Conservation (phyloP, 164 flowering plant species). For the Cinnamomum micranthum region DNA sequence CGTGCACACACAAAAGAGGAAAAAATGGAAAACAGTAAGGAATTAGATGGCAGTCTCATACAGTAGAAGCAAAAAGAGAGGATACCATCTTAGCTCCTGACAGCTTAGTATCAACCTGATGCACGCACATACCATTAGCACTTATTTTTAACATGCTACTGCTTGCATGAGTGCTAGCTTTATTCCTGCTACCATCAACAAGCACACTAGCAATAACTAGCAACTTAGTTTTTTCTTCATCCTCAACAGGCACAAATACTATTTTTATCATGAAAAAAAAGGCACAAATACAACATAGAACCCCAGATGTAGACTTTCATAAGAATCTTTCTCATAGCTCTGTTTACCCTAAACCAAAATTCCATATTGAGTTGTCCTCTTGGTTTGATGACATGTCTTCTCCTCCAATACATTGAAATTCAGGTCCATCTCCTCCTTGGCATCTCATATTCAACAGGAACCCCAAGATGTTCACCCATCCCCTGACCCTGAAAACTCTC, state of each 20-base stretch:
- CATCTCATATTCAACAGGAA: not conserved
- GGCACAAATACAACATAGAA: not conserved
- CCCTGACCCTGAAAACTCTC: not conserved
- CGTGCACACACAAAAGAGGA: too few species aligned
- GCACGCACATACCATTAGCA: not conserved
- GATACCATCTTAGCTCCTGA: too few species aligned
- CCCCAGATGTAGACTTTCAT: not conserved
- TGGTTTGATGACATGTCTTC: not conserved
- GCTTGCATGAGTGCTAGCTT: not conserved
- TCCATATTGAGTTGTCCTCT: not conserved
- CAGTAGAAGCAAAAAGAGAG: not conserved
- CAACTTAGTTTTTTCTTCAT: not conserved
- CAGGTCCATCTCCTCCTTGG: constrained; percentile 1
- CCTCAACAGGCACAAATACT: not conserved
- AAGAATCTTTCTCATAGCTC: not conserved
- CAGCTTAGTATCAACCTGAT: not conserved
- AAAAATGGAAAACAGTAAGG: not conserved
- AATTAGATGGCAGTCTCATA: not conserved
- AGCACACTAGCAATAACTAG: not conserved
- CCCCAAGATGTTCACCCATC: not conserved
- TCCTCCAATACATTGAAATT: not conserved
- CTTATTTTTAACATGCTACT: not conserved
- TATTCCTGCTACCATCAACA: not conserved
- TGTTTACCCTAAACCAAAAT: not conserved
- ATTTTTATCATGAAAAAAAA: too few species aligned